Conservation (phyloP, 1,284 basidiomycete species). For the Ustilago loliicola region DNA sequence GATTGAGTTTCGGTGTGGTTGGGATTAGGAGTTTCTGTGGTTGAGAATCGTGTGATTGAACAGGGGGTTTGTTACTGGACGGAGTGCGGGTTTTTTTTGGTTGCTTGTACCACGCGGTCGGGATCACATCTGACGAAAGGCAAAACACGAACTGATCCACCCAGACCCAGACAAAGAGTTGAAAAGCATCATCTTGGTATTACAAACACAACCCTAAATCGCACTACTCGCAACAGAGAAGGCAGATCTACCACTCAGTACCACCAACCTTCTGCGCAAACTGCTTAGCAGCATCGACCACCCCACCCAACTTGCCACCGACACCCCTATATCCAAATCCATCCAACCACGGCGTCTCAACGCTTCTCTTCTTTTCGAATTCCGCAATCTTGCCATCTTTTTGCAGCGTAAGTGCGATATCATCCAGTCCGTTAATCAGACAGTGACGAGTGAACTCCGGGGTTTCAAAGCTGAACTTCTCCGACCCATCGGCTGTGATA, state of each 20-base stretch:
- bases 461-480: conserved; percentile 59
- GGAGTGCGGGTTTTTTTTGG: too few species aligned
- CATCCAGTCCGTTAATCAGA: conserved; percentile 66
- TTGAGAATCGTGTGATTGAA: too few species aligned
- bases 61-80: too few species aligned
- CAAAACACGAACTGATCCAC: too few species aligned
- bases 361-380: conserved; percentile 57
- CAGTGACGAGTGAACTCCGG: conserved; percentile 64
- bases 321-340: conserved; percentile 54
- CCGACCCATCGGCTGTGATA: conserved; percentile 53
- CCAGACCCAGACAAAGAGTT: too few species aligned
- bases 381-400: conserved; percentile 55
- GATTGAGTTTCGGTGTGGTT: too few species aligned
- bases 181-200: too few species aligned
- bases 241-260: conserved; percentile 58
- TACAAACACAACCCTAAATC: too few species aligned
- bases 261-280: conserved; percentile 43
- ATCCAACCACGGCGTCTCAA: conserved; percentile 65
- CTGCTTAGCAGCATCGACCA: conserved; percentile 45
- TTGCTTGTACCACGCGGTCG: too few species aligned
- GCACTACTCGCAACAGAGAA: background rate
- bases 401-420: conserved; percentile 66
- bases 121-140: too few species aligned
- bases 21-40: too few species aligned
- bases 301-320: conserved; percentile 37